Evolutionary conservation across 805 yeast species (phyloP).

Genomic region (Zygosaccharomyces pseudorouxii): DNA sequence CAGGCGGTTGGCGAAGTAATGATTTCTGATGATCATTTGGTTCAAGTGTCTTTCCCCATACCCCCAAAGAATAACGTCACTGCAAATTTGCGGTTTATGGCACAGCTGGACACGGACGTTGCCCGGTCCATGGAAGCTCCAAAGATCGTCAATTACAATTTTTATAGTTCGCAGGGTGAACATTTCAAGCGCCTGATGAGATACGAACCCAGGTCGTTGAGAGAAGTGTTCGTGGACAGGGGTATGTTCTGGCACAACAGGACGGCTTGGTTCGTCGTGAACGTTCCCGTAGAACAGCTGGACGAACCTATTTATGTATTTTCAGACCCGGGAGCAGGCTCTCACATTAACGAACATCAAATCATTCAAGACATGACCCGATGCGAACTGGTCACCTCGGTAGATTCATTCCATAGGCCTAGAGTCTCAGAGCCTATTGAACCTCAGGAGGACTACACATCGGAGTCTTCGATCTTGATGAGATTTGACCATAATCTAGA

Average conservation of each 20-base stretch:
- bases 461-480: slow-evolving; percentile 17
- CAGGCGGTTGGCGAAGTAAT: slow-evolving; percentile 20
- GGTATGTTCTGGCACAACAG: slow-evolving; percentile 21
- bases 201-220: slow-evolving; percentile 19
- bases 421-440: slow-evolving; percentile 20
- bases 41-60: slow-evolving; percentile 18
- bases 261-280: slow-evolving; percentile 30
- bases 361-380: slow-evolving; percentile 19
- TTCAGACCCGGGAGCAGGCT: slow-evolving; percentile 15
- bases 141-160: slow-evolving; percentile 15
- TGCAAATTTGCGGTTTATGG: slow-evolving; percentile 24
- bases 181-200: slow-evolving; percentile 19
- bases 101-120: slow-evolving; percentile 20
- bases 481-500: slow-evolving; percentile 23
- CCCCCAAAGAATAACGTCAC: slow-evolving; percentile 13
- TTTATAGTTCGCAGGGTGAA: slow-evolving; percentile 22
- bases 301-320: slow-evolving; percentile 18
- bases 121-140: slow-evolving; percentile 17
- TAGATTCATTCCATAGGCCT: slow-evolving; percentile 28
- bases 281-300: slow-evolving; percentile 25
- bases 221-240: slow-evolving; percentile 22
- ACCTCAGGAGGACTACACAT: slow-evolving; percentile 24
- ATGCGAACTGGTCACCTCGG: slow-evolving; percentile 24
- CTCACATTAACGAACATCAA: slow-evolving; percentile 5
- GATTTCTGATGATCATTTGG: slow-evolving; percentile 16